phyloP scores from a whole-genome alignment of 73 alveolate genomes.

The Paramecium biaurelia region DNA sequence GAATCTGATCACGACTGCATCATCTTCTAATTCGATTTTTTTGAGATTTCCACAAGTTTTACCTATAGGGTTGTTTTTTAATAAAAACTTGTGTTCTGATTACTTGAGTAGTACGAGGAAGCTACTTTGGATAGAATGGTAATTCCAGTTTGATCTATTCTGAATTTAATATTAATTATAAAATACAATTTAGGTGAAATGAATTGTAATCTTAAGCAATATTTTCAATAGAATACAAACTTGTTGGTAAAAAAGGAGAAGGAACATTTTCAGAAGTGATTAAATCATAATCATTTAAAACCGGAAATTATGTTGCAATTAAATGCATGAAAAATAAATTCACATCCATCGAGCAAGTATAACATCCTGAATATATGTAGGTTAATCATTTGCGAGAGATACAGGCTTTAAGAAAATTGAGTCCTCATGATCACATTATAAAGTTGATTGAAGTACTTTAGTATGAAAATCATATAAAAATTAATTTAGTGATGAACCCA shows the following conservation, averaged over 20 bases:
- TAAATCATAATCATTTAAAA: slow-evolving; percentile 93
- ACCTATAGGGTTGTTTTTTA: not conserved
- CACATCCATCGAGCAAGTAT: slow-evolving; percentile 86
- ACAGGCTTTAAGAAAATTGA: slow-evolving; percentile 92
- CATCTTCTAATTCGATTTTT: not conserved
- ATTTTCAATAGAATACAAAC: slow-evolving; percentile 69
- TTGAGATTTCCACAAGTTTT: not conserved
- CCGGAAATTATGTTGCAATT: slow-evolving; percentile 94
- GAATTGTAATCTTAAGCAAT: not conserved
- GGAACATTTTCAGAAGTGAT: slow-evolving; percentile 99
- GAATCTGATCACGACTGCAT: not conserved
- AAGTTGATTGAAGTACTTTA: slow-evolving; percentile 92
- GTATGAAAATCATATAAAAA: slow-evolving; percentile 42
- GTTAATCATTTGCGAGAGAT: slow-evolving; percentile 93
- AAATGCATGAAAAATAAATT: slow-evolving; percentile 93
- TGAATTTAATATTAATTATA: not conserved
- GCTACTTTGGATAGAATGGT: not conserved
- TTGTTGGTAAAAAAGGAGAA: slow-evolving; percentile 88
- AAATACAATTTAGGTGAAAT: not conserved
- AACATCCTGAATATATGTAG: not conserved
- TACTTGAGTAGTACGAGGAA: not conserved
- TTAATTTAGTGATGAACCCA: slow-evolving; percentile 92
- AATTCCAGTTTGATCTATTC: not conserved
- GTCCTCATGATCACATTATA: slow-evolving; percentile 97
- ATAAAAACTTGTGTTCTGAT: not conserved